A percentile compares a stretch with the other conserved stretches of the same genome.
Conservation (phyloP, 768 basidiomycete genomes). For the Punctularia strigosozonata region DNA sequence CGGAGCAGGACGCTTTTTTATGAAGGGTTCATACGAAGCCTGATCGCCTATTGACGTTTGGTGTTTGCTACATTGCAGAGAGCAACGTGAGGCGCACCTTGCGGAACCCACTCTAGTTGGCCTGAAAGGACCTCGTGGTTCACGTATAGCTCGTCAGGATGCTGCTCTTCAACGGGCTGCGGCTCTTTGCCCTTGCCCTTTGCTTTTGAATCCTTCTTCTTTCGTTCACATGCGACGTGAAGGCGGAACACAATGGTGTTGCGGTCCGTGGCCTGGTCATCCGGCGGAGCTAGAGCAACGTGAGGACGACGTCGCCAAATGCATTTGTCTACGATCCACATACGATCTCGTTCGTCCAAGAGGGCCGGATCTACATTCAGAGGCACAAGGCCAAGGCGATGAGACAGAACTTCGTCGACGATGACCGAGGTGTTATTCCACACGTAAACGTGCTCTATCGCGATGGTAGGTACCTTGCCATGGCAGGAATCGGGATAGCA, state of each 20-base stretch:
- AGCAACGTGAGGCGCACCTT: constrained; percentile 68
- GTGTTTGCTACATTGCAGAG: too few species aligned
- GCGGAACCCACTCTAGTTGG: constrained; percentile 65
- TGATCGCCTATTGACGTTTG: too few species aligned
- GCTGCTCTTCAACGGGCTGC: constrained; percentile 40
- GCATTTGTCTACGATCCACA: constrained; percentile 6
- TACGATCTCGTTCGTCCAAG: constrained; percentile 43
- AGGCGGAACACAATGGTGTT: constrained; percentile 88
- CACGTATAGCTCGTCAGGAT: constrained; percentile 55
- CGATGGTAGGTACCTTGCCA: constrained; percentile 75
- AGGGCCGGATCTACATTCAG: constrained; percentile 74
- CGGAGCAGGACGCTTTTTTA: constrained; percentile 40
- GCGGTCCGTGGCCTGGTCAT: constrained; percentile 67
- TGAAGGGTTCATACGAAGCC: too few species aligned
- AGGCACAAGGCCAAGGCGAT: constrained; percentile 87
- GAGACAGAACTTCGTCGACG: constrained; percentile 86
- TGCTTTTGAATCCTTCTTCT: too few species aligned
- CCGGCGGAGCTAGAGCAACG: constrained; percentile 17
- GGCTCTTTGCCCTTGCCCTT: too few species aligned
- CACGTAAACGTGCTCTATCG: constrained; percentile 82
- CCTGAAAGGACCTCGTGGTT: constrained; percentile 60
- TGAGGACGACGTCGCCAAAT: neutral
- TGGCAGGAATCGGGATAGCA: too few species aligned
- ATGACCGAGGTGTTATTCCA: constrained; percentile 95
- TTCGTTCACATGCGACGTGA: constrained; percentile 52